These are phyloP conservation scores for Grosmannia serpens DNA, from an alignment of 2,329 filamentous ascomycete species.

Conservation along the genomic window DNA sequence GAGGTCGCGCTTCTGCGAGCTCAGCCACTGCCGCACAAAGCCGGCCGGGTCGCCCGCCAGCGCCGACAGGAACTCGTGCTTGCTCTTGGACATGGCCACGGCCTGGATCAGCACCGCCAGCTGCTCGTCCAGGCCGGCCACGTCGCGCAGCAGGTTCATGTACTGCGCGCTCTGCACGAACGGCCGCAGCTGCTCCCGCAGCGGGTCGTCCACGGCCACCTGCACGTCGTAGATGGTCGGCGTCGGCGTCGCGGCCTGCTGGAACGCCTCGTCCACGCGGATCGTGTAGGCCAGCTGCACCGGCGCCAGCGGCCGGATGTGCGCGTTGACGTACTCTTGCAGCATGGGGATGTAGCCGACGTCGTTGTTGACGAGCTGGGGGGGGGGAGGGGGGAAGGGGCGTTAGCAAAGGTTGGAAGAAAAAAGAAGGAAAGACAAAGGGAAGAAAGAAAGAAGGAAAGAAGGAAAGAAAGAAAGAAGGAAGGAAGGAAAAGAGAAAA, in stretches of 20 bases:
- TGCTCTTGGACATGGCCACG: constrained; percentile 73
- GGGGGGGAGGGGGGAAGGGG: not conserved
- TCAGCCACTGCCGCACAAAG: constrained; percentile 81
- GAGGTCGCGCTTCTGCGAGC: constrained; percentile 80
- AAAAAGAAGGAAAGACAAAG: not conserved
- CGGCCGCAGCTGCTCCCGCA: constrained; percentile 53
- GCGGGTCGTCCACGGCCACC: constrained; percentile 73
- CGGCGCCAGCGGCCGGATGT: constrained; percentile 69
- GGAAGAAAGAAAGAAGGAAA: not conserved
- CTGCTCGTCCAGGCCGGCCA: constrained; percentile 71
- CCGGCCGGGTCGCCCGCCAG: constrained; percentile 70
- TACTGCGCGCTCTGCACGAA: constrained; percentile 61
- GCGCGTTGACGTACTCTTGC: constrained; percentile 64
- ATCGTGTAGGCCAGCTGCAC: constrained; percentile 85
- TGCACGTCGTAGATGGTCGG: constrained; percentile 85
- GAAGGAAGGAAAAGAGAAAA: not conserved
- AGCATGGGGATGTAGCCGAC: constrained; percentile 78
- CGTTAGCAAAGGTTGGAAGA: not conserved
- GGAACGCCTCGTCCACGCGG: constrained; percentile 76
- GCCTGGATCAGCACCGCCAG: constrained; percentile 74
- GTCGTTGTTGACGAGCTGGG: constrained; percentile 61
- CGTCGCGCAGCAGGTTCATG: constrained; percentile 61
- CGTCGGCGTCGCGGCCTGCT: constrained; percentile 38
- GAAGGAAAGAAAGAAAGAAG: not conserved
- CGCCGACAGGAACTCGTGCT: constrained; percentile 75